Base-by-base conservation (phyloP, 805 yeast genomes). In the Ogataea haglerorum region DNA sequence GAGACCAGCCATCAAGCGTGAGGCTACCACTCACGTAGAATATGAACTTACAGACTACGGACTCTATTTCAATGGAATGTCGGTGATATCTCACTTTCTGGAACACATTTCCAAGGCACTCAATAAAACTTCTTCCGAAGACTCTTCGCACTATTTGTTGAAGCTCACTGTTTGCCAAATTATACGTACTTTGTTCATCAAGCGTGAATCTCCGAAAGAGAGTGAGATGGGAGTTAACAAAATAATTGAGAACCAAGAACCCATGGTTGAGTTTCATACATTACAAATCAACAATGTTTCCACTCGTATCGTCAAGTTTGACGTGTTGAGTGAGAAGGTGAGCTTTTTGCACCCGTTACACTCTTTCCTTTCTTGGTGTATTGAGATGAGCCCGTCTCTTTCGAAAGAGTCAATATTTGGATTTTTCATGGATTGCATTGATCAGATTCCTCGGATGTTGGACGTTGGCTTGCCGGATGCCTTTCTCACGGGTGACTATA, bases 31-130 rank as follows among this genome's bases (percentile, higher is more conserved):
- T 44, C 99, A 91, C 60, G 89, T 91, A 8, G 96, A 90, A 57
- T 93, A 85, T 58, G 99, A 91, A 57, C 81, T 80, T 32, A 86
- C 85, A 23, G 91, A 86, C 37, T 93, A 90, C 70, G 75, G 82
- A 1, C 74, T 79, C 2, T 82, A 73, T 53, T 83, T 83, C 58
- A 83, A 82, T 46, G 78, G 83, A 1, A 61, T 81, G 43, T 81
- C 85, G 39, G 85, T 80, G 3, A 71, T 86, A 0, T 72, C 82
- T 8, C 82, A 83, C 44, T 73, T 79, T 49, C 72, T 76, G 0
- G 84, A 78, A 43, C 66, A 67, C 43, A 64, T 78, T 10, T 73
- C 81, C 0, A 75, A 69, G 43, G 60, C 76, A 5, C 58, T 77
- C 7, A 55, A 58, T 36, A 59, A 56, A 21, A 37, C 60, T 3